These are phyloP conservation scores for Tilletiaria anomala DNA, from an alignment of 1,284 basidiomycete species.

Conservation along the genomic window DNA sequence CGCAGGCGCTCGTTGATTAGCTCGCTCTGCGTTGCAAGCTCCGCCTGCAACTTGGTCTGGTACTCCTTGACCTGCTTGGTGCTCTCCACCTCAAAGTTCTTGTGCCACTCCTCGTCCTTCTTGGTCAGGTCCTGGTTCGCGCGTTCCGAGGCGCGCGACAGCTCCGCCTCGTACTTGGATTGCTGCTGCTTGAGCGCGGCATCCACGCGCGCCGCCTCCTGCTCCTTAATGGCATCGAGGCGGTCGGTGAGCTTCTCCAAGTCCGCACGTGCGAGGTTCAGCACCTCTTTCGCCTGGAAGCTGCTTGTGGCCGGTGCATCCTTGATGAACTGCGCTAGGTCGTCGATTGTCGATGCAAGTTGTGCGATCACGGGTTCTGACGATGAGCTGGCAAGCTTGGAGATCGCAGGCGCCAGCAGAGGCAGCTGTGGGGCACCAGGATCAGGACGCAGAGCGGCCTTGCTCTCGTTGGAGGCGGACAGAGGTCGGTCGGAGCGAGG, in stretches of 20 bases:
- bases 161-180: slow-evolving; percentile 64
- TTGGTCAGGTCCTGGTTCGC: slow-evolving; percentile 66
- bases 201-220: slow-evolving; percentile 63
- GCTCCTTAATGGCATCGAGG: slow-evolving; percentile 65
- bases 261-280: slow-evolving; percentile 53
- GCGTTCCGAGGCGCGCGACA: slow-evolving; percentile 69
- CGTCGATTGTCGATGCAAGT: slow-evolving; percentile 83
- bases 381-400: slow-evolving; percentile 56
- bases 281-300: slow-evolving; percentile 49
- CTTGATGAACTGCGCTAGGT: slow-evolving; percentile 66
- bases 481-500: too few relatives aligned
- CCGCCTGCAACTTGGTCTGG: slow-evolving; percentile 68
- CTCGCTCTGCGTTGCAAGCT: slow-evolving; percentile 75
- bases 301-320: slow-evolving; percentile 49
- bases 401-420: slow-evolving; percentile 64
- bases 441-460: slow-evolving; percentile 23
- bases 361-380: slow-evolving; percentile 74
- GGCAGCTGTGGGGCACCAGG: slow-evolving; percentile 44
- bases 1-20: slow-evolving; percentile 74
- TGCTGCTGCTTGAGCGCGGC: slow-evolving; percentile 55
- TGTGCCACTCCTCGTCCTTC: slow-evolving; percentile 74
- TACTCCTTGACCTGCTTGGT: slow-evolving; percentile 61
- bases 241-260: slow-evolving; percentile 62
- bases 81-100: slow-evolving; percentile 67
- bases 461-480: slow-evolving; percentile 6